Base-by-base conservation (phyloP, 2,329 filamentous ascomycete species). In the Arthroderma uncinatum region DNA sequence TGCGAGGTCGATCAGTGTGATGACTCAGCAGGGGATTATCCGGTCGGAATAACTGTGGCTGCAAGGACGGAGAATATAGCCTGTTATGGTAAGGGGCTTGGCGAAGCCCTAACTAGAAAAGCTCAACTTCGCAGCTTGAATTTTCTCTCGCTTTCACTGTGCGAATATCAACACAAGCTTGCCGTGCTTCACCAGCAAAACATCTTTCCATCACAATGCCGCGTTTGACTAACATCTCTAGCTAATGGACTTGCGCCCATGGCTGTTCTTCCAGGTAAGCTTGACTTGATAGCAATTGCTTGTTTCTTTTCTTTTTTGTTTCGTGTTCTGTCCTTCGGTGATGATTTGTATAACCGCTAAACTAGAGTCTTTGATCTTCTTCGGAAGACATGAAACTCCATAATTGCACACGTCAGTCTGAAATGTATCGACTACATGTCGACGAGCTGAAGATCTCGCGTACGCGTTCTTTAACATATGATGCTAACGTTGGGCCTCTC, bases 351-450 rank as follows among this genome's bases (percentile, higher is more conserved):
- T 77, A 85, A 89, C 86, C 86, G 82, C 84, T 74, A 79, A 91
- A 91, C 87, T 94, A 94, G 89, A 94, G 89, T 94, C 89, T 94
- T 93, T 93, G 89, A 94, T 84, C 86, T 78, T 72, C 71, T 72
- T 79, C 58, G 61, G 83, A 80, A 85, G 25, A 48, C 21, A 48
- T 92, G 87, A 91, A 91, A 92, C 85, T 82, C 73, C 64, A 71
- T 44, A 79, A 82, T 83, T 88, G 74, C 84, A 82, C 84, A 92
- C 87, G 87, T 93, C 88, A 93, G 88, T 89, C 88, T 93, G 88
- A 93, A 30, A 19, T 33, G 53, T 34, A 42, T 42, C 19, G 33
- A 12, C 25, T 44, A 34, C 16, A 23, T 42, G n/a, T 28, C 30
- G 16, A 25, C 21, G 42, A 48, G 9, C 14, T 28, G 42, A 25